Conservation (phyloP, 768 basidiomycete species). For the Zangia roseola region DNA sequence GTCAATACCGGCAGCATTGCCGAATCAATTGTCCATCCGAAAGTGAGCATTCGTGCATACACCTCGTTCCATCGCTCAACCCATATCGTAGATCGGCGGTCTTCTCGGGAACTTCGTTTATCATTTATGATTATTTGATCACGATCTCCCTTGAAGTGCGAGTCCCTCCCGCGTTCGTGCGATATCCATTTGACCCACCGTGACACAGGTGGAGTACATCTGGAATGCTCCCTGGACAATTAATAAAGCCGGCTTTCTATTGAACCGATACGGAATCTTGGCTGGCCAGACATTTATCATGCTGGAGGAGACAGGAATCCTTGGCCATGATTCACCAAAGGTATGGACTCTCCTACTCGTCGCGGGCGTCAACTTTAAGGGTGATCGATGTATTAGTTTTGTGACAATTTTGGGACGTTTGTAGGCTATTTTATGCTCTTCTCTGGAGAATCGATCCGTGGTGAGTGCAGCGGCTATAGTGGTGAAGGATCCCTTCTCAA, state of each 20-base stretch:
- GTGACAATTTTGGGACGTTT: neutral
- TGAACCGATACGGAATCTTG: conserved; percentile 14
- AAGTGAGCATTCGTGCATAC: neutral
- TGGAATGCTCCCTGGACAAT: conserved; percentile 15
- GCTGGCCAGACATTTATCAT: conserved; percentile 18
- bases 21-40: neutral
- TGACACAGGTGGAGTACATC: conserved; percentile 8
- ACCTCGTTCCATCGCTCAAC: neutral
- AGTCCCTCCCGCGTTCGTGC: neutral
- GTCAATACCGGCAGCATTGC: neutral
- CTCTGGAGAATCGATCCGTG: neutral
- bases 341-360: no score
- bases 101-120: conserved; percentile 16
- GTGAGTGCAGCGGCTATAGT: neutral
- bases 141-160: conserved; percentile 24
- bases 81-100: conserved; percentile 4
- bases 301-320: conserved; percentile 21
- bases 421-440: neutral
- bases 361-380: no score
- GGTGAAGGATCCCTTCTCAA: neutral
- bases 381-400: neutral
- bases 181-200: neutral
- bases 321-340: neutral
- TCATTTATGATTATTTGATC: conserved; percentile 24
- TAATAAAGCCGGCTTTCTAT: conserved; percentile 7